Base-by-base conservation (phyloP, 257 asterid genomes). In the Petunia axillaris region DNA sequence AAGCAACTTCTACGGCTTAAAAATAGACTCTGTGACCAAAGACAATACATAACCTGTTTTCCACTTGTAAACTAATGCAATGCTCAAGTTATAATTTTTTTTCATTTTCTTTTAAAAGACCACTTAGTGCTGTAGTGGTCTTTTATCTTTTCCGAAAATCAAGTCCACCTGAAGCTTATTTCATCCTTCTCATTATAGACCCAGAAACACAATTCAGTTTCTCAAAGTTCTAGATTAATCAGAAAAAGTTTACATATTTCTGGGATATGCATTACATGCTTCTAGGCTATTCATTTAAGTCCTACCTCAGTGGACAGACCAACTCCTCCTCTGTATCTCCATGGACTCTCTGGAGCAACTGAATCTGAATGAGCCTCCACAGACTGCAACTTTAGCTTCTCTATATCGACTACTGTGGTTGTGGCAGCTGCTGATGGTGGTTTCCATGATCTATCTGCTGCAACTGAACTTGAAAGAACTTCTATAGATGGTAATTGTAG, bases 241-340 rank as follows among this genome's bases (percentile, higher is more conserved):
- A 57, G 36, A 57, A 57, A 57, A 36, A 57, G 36, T 3, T 8
- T 63, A 63, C 37, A 63, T 11, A 36, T 63, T 63, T 63, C 43
- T 63, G 6, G 68, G 68, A 1, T 57, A 57, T 57, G 63, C 8
- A 5, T 57, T 57, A 57, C 63, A 57, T n/a, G 3, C 8, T 57
- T 1, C 36, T 13, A 14, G 5, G 35, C 41, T 62, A 62, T 63
- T 36, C 68, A 63, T 63, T 60, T 63, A 63, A 63, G 44, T 70
- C 64, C 85, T 87, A 95, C 98, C 97, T 93, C 90, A 40, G 90
- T 80, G 68, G 89, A 87, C 79, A 89, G 85, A 59, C 79, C 87
- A 85, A 78, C 82, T 68, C 88, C 89, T 71, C 87, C 91, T 16
- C 78, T 83, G 81, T 85, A 91, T n/a, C 84, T 6, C 95, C 91